These are phyloP conservation scores for Penicillium thymicola DNA, from an alignment of 2,329 filamentous ascomycete species.

Conservation along the genomic window DNA sequence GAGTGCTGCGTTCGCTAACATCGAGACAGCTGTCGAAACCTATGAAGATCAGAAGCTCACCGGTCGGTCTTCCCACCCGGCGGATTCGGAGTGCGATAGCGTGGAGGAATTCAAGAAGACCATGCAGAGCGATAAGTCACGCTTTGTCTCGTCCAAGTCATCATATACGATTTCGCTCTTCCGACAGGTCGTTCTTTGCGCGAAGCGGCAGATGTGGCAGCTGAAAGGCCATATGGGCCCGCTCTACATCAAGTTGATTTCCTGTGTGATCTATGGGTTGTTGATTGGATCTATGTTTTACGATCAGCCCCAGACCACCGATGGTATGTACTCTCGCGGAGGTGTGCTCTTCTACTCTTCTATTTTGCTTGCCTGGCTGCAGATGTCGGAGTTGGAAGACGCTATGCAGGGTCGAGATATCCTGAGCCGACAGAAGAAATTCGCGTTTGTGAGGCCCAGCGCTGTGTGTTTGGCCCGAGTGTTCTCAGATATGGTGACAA, in stretches of 20 bases:
- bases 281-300: conserved; percentile 75
- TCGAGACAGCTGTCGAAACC: conserved; percentile 57
- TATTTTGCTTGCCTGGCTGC: conserved; percentile 62
- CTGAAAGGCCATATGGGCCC: conserved; percentile 67
- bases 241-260: conserved; percentile 69
- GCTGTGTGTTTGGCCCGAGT: conserved; percentile 58
- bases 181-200: conserved; percentile 59
- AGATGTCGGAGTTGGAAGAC: conserved; percentile 70
- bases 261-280: conserved; percentile 65
- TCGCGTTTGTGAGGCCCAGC: conserved; percentile 62
- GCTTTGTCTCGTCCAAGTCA: conserved; percentile 58
- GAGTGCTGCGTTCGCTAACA: conserved; percentile 56
- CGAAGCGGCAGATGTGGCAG: conserved; percentile 70
- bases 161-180: conserved; percentile 71
- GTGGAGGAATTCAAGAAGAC: conserved; percentile 55
- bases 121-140: conserved; percentile 55
- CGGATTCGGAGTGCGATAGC: conserved; percentile 30
- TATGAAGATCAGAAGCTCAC: conserved; percentile 48
- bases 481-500: conserved; percentile 55
- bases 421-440: conserved; percentile 61
- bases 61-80: conserved; percentile 44
- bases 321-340: conserved; percentile 58
- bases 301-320: conserved; percentile 54
- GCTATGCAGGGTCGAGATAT: conserved; percentile 68
- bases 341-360: conserved; percentile 62